A percentile compares a stretch with the other conserved stretches of the same genome.
Conservation (phyloP, 495 filamentous ascomycete species). For the Penicillium daleae region DNA sequence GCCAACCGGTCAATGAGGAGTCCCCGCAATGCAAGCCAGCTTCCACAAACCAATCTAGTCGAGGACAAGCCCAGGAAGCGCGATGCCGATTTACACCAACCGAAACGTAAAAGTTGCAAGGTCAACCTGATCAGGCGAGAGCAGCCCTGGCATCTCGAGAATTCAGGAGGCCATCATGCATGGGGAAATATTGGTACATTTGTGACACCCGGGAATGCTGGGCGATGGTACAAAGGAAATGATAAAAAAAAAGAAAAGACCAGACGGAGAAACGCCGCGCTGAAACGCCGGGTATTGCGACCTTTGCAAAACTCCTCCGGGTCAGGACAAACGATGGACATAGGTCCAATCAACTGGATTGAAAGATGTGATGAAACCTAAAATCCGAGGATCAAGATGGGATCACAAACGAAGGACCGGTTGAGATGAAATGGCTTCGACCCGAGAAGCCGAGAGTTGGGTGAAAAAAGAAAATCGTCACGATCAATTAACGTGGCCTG, state of each 20-base stretch:
- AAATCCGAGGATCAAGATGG: slow-evolving; percentile 20
- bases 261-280: slow-evolving; percentile 33
- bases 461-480: slow-evolving; percentile 30
- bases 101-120: background rate
- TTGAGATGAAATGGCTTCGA: slow-evolving; percentile 28
- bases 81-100: background rate
- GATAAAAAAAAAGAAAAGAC: slow-evolving; percentile 33
- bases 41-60: background rate
- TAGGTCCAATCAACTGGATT: slow-evolving; percentile 7
- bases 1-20: background rate
- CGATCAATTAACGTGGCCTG: slow-evolving; percentile 29
- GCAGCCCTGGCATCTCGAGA: background rate
- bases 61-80: background rate
- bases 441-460: slow-evolving; percentile 22
- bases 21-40: background rate
- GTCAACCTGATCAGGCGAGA: background rate
- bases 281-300: slow-evolving; percentile 28
- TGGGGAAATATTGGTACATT: slow-evolving; percentile 15
- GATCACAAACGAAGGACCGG: slow-evolving; percentile 8
- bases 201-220: too few species aligned
- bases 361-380: slow-evolving; percentile 5
- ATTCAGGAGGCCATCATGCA: too few species aligned
- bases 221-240: slow-evolving; percentile 18
- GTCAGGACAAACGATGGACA: slow-evolving; percentile 24
- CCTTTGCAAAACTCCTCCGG: slow-evolving; percentile 28